phyloP scores from a whole-genome alignment of 495 filamentous ascomycete species.

The Neurospora sp. region DNA sequence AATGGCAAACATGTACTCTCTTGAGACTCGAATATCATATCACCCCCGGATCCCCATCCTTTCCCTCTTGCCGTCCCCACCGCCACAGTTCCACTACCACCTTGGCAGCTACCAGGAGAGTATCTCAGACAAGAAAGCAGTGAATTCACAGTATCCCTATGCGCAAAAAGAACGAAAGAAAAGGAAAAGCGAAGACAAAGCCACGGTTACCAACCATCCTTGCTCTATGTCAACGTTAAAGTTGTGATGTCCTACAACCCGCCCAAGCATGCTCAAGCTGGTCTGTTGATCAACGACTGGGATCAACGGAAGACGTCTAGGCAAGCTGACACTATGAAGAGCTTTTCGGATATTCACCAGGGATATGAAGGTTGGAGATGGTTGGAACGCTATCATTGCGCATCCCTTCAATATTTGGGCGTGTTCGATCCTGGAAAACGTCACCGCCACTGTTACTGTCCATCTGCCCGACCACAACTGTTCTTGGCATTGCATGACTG shows the following conservation, averaged over 20 bases:
- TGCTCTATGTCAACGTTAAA: not conserved
- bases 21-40: not conserved
- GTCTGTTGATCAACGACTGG: not conserved
- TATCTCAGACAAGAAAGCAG: not conserved
- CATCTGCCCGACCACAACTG: not conserved
- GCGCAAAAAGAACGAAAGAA: not conserved
- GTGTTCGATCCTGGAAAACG: not conserved
- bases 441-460: not conserved
- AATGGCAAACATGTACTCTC: not conserved
- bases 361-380: conserved; percentile 40
- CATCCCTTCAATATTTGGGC: conserved; percentile 5
- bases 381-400: conserved; percentile 20
- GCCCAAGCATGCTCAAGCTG: not conserved
- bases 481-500: not conserved
- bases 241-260: not conserved
- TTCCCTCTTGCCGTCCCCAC: not conserved
- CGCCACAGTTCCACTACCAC: not conserved
- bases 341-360: conserved; percentile 45
- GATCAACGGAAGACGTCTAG: not conserved
- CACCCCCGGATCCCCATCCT: not conserved
- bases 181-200: not conserved
- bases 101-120: not conserved
- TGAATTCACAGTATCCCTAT: not conserved
- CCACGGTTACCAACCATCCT: not conserved
- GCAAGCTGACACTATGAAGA: conserved; percentile 1